Percentiles rank a stretch among this genome's conserved stretches.
These are phyloP conservation scores for Candida smagusa DNA, from an alignment of 1,139 yeast genomes.

Conservation along the genomic window DNA sequence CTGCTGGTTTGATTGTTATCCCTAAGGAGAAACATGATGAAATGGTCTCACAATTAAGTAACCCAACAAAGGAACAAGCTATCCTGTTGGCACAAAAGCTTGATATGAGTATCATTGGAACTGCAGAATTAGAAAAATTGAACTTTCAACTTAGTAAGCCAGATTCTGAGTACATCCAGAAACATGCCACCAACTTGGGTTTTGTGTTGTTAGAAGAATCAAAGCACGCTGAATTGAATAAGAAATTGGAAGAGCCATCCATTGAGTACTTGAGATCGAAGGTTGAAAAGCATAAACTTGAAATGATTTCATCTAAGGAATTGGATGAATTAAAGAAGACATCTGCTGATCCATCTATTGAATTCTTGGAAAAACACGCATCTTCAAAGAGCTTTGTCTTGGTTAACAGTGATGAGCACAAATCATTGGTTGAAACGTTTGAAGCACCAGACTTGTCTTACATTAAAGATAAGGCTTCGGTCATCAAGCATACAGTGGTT, in stretches of 20 bases:
- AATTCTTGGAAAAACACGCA: conserved; percentile 16
- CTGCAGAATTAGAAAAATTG: conserved; percentile 4
- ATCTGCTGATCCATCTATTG: conserved; percentile 20
- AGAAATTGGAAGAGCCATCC: conserved; percentile 19
- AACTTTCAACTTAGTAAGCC: conserved; percentile 6
- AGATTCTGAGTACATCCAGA: conserved; percentile 8
- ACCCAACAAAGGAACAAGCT: conserved; percentile 11
- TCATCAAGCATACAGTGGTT: conserved; percentile 16
- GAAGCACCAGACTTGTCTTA: conserved; percentile 11
- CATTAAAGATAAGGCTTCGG: conserved; percentile 19
- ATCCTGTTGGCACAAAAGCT: conserved; percentile 6
- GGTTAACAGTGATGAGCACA: conserved; percentile 19
- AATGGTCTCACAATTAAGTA: conserved; percentile 8
- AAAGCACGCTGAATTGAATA: conserved; percentile 4
- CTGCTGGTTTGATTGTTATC: conserved; percentile 19
- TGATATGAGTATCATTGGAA: conserved; percentile 6
- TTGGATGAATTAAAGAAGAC: conserved; percentile 11
- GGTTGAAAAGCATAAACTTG: conserved; percentile 11
- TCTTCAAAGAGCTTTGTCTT: conserved; percentile 15
- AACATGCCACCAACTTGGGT: conserved; percentile 7
- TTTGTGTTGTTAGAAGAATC: conserved; percentile 5
- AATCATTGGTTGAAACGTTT: conserved; percentile 7
- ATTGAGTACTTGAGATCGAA: conserved; percentile 18
- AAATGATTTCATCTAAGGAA: conserved; percentile 9
- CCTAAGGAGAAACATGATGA: conserved; percentile 13